Conservation (phyloP, 768 basidiomycete species). For the Mycena leptocephala region DNA sequence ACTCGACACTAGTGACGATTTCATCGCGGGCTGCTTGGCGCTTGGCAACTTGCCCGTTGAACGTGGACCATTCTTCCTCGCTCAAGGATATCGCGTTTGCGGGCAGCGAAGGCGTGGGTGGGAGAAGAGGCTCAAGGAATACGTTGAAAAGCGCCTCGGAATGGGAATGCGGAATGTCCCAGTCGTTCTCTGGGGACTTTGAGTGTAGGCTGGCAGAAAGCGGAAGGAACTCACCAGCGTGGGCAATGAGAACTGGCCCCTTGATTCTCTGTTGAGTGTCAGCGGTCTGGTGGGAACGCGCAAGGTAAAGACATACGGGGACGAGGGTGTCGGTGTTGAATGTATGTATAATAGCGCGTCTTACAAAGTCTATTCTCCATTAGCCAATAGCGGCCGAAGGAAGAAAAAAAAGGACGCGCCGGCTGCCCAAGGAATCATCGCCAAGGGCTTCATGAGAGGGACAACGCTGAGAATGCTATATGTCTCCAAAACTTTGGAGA, state of each 20-base stretch:
- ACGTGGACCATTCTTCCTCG: conserved; percentile 62
- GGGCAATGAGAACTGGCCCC: conserved; percentile 79
- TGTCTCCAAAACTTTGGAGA: conserved; percentile 74
- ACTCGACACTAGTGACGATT: conserved; percentile 60
- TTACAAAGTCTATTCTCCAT: conserved; percentile 63
- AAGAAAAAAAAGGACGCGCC: conserved; percentile 62
- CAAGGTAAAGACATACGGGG: conserved; percentile 59
- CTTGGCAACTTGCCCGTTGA: conserved; percentile 55
- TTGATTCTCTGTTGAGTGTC: conserved; percentile 68
- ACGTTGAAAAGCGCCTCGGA: conserved; percentile 78
- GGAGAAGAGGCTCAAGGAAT: conserved; percentile 77
- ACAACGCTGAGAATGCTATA: conserved; percentile 78
- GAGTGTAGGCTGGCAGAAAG: not conserved
- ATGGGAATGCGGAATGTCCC: conserved; percentile 81
- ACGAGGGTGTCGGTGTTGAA: conserved; percentile 79
- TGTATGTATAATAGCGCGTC: conserved; percentile 66
- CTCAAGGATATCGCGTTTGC: conserved; percentile 49
- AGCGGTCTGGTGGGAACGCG: not conserved
- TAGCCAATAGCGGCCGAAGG: not conserved
- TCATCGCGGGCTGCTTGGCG: conserved; percentile 61
- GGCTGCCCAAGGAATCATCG: conserved; percentile 71
- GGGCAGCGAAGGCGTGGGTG: conserved; percentile 57
- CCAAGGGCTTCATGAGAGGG: conserved; percentile 82
- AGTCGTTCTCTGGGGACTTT: conserved; percentile 66
- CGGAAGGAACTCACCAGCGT: conserved; percentile 62